phyloP scores from a whole-genome alignment of 2,329 filamentous ascomycete genomes.

The Xylariaceae sp. region DNA sequence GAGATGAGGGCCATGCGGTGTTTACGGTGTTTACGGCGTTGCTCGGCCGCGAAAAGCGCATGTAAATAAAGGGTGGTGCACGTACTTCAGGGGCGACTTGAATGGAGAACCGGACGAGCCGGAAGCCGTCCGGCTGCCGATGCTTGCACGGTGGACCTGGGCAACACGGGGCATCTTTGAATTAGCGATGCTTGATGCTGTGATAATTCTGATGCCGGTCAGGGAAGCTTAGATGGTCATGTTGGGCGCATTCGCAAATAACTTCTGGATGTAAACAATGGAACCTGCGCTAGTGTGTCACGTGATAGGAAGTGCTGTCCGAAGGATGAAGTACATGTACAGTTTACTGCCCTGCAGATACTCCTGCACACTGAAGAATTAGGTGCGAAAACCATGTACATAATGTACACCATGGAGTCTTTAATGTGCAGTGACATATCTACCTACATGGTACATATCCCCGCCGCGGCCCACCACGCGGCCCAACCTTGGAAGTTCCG shows the following conservation, averaged over 20 bases:
- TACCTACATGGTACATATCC: no score
- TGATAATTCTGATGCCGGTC: slow-evolving; percentile 19
- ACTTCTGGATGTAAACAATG: slow-evolving; percentile 13
- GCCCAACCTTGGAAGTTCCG: no score
- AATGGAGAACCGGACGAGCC: slow-evolving; percentile 50
- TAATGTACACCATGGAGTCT: no score
- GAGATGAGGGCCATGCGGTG: neutral
- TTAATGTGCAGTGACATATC: no score
- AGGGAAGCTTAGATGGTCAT: slow-evolving; percentile 16
- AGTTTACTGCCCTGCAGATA: no score
- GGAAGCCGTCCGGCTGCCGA: slow-evolving; percentile 44
- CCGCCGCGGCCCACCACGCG: no score
- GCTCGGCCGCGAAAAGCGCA: slow-evolving; percentile 7
- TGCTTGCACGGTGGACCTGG: slow-evolving; percentile 49
- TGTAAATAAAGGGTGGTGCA: slow-evolving; percentile 19
- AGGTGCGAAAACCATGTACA: no score
- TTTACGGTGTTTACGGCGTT: slow-evolving; percentile 8
- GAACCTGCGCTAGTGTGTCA: slow-evolving; percentile 7
- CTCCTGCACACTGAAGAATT: no score
- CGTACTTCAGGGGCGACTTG: slow-evolving; percentile 56
- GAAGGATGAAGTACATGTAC: no score
- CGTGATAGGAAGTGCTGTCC: neutral
- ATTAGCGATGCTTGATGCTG: slow-evolving; percentile 17
- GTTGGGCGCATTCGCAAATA: slow-evolving; percentile 13
- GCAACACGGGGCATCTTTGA: slow-evolving; percentile 55